Conservation (phyloP, 1,284 basidiomycete species). For the Trametes hirsuta region DNA sequence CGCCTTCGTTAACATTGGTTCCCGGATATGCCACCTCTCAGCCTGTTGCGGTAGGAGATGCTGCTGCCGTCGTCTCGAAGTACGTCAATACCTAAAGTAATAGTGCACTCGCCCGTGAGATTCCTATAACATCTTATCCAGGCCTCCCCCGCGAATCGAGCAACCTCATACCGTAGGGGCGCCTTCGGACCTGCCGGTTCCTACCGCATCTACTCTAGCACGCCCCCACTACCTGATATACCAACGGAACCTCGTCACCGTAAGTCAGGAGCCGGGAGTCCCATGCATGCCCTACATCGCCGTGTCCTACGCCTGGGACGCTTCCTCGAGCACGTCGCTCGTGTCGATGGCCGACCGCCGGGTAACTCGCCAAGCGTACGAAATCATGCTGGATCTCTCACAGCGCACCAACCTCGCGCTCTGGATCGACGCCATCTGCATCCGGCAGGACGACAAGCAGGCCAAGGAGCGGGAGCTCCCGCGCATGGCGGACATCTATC, state of each 20-base stretch:
- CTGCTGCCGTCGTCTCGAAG: too few relatives aligned
- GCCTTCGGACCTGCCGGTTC: too few relatives aligned
- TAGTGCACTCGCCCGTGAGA: too few relatives aligned
- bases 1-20: too few relatives aligned
- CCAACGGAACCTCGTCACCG: neutral
- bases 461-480: neutral
- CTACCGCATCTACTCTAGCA: neutral
- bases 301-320: neutral
- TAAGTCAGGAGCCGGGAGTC: neutral
- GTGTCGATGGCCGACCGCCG: neutral
- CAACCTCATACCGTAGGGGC: too few relatives aligned
- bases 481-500: neutral
- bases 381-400: neutral
- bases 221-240: neutral
- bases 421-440: slow-evolving; percentile 1
- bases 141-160: too few relatives aligned
- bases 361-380: neutral
- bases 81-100: too few relatives aligned
- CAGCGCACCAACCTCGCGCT: neutral
- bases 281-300: neutral
- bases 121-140: too few relatives aligned
- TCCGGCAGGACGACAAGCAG: neutral
- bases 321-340: neutral
- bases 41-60: too few relatives aligned
- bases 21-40: too few relatives aligned